These are phyloP conservation scores for Quercus ilex DNA, from an alignment of 306 rosid genomes.

Conservation along the genomic window DNA sequence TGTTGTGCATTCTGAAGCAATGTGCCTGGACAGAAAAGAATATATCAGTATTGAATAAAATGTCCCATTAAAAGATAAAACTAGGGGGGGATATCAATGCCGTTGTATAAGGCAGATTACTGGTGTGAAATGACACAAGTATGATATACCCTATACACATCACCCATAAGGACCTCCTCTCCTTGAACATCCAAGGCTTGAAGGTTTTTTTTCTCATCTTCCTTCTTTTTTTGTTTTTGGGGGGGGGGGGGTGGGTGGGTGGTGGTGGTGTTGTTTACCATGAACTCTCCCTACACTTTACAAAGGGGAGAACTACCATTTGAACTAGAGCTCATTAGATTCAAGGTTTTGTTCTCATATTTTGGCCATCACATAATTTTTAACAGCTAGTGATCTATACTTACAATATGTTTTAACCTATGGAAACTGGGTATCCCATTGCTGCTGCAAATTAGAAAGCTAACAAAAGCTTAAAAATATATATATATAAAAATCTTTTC, in stretches of 20 bases:
- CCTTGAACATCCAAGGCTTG: neutral
- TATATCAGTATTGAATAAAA: neutral
- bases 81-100: neutral
- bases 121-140: neutral
- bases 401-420: neutral
- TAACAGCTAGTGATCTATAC: neutral
- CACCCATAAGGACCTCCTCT: neutral
- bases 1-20: constrained; percentile 93
- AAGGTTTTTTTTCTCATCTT: neutral
- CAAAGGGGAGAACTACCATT: too few relatives aligned
- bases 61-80: neutral
- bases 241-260: too few relatives aligned
- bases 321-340: too few relatives aligned
- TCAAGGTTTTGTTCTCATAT: neutral
- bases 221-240: too few relatives aligned
- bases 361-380: neutral
- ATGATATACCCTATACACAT: neutral
- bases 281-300: too few relatives aligned
- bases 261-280: too few relatives aligned
- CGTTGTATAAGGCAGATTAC: neutral
- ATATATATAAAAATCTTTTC: neutral
- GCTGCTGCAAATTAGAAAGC: constrained; percentile 3
- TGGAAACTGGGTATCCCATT: neutral
- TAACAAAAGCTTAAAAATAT: neutral
- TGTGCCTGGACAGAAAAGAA: constrained; percentile 58